These are phyloP conservation scores for Batrachochytrium dendrobatidis DNA, from an alignment of 371 early-diverging fungal species.

Conservation along the genomic window DNA sequence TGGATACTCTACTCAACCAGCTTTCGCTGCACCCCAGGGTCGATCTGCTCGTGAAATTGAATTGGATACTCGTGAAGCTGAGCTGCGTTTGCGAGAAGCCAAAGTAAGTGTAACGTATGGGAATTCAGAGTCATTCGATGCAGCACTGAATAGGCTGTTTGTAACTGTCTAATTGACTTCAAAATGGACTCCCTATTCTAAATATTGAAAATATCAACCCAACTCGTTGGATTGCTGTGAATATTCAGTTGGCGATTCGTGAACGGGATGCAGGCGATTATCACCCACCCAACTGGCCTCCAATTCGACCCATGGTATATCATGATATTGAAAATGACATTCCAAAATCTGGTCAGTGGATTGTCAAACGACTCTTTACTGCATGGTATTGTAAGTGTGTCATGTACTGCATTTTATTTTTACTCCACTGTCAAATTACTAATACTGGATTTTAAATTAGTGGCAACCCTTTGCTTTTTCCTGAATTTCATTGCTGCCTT, in stretches of 20 bases:
- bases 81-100: constrained; percentile 16
- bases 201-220: not conserved
- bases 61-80: constrained; percentile 20
- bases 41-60: constrained; percentile 15
- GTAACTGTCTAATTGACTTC: not conserved
- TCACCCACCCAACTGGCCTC: constrained; percentile 31
- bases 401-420: not conserved
- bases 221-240: constrained; percentile 1
- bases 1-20: too few relatives aligned
- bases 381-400: constrained; percentile 17
- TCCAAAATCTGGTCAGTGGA: constrained; percentile 22
- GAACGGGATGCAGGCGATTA: constrained; percentile 14
- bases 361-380: constrained; percentile 27
- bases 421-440: not conserved
- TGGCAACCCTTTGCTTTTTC: constrained; percentile 11
- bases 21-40: not conserved
- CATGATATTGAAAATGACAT: constrained; percentile 34
- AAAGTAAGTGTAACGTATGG: constrained; percentile 6
- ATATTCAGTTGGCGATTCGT: constrained; percentile 11
- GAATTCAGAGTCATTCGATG: not conserved
- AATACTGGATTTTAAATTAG: not conserved
- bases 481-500: constrained; percentile 25
- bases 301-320: constrained; percentile 23
- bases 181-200: not conserved
- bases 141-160: not conserved